Percentiles rank a stretch among this genome's conserved stretches.
phyloP scores from a whole-genome alignment of 2,329 filamentous ascomycete species.

The Amylocarpus encephaloides region DNA sequence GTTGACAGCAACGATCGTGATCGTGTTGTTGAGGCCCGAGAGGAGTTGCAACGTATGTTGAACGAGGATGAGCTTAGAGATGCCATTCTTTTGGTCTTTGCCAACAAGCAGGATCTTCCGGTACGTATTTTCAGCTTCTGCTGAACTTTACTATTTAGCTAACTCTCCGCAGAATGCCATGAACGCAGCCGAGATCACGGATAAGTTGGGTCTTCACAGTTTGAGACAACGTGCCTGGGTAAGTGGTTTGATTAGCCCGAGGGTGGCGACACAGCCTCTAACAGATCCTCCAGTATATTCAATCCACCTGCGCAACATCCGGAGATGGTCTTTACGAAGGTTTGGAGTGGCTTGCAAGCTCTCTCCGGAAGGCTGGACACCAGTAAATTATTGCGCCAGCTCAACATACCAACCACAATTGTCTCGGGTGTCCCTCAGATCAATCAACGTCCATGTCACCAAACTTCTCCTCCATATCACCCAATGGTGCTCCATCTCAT shows the following conservation, averaged over 20 bases:
- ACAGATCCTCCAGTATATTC: constrained; percentile 1
- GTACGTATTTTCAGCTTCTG: constrained; percentile 49
- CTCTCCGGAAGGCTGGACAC: constrained; percentile 69
- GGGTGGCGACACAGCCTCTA: background rate
- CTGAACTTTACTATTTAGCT: constrained; percentile 4
- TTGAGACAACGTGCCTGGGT: constrained; percentile 82
- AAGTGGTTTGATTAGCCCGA: constrained; percentile 48
- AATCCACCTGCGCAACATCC: constrained; percentile 68
- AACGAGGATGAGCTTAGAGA: constrained; percentile 98
- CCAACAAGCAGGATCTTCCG: constrained; percentile 95
- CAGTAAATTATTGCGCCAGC: constrained; percentile 42
- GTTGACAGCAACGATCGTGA: constrained; percentile 90
- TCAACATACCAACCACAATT: constrained; percentile 16
- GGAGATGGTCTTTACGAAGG: constrained; percentile 78
- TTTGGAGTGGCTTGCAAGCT: constrained; percentile 60
- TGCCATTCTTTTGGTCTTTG: constrained; percentile 87
- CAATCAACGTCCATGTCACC: constrained; percentile 30
- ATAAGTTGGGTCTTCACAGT: constrained; percentile 67
- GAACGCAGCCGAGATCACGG: constrained; percentile 73
- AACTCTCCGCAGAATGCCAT: constrained; percentile 49
- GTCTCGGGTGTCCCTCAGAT: constrained; percentile 25
- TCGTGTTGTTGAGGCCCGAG: constrained; percentile 86
- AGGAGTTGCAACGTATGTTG: constrained; percentile 94
- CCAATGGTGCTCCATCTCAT: constrained; percentile 28
- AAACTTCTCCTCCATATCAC: constrained; percentile 26